These are phyloP conservation scores for Phytophthora kernoviae DNA, from an alignment of 352 stramenopile genomes.

Conservation along the genomic window DNA sequence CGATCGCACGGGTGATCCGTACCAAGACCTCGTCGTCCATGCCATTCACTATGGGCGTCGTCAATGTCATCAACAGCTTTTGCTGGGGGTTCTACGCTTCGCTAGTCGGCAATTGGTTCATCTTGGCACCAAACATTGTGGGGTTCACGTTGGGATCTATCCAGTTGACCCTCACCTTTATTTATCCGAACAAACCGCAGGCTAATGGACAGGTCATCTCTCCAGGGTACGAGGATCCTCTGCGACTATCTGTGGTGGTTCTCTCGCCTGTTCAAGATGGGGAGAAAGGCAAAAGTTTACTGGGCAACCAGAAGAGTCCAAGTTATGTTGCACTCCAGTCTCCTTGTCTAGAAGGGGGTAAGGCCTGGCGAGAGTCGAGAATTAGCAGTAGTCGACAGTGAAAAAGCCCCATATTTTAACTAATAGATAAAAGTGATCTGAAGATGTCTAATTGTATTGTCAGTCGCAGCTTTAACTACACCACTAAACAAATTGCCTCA, in stretches of 20 bases:
- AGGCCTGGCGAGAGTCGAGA: conserved; percentile 7
- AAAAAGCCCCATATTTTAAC: background rate
- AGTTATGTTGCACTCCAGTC: conserved; percentile 25
- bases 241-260: conserved; percentile 17
- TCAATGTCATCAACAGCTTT: conserved; percentile 49
- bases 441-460: too few relatives aligned
- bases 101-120: conserved; percentile 20
- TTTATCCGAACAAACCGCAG: conserved; percentile 21
- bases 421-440: background rate
- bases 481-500: background rate
- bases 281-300: conserved; percentile 15
- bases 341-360: conserved; percentile 1
- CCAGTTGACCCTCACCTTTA: conserved; percentile 44
- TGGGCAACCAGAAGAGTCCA: conserved; percentile 21
- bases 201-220: background rate
- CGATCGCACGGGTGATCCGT: conserved; percentile 39
- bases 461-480: too few relatives aligned
- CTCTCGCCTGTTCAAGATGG: conserved; percentile 27
- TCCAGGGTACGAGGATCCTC: background rate
- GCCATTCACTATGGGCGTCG: conserved; percentile 49
- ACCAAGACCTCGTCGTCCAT: conserved; percentile 51
- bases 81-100: conserved; percentile 43
- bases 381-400: conserved; percentile 1
- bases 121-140: conserved; percentile 37
- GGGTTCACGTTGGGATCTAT: conserved; percentile 28